Evolutionary conservation across 1,139 yeast genomes (phyloP).

Genomic region (Saccharomyces pastorianus): DNA sequence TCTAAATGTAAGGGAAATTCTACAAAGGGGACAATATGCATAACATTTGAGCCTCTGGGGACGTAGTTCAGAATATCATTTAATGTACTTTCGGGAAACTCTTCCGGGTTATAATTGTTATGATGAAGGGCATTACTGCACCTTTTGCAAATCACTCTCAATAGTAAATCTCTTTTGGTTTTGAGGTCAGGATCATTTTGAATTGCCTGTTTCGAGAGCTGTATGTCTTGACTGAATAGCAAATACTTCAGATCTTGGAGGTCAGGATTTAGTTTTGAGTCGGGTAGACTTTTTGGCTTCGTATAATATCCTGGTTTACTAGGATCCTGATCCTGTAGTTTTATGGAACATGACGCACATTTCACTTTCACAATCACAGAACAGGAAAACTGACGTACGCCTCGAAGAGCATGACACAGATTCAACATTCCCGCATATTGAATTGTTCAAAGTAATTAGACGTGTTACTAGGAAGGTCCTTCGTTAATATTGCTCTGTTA

Average conservation of each 20-base stretch:
- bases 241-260: conserved; percentile 26
- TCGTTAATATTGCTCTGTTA: background rate
- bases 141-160: conserved; percentile 38
- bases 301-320: conserved; percentile 39
- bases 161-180: background rate
- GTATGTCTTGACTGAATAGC: conserved; percentile 27
- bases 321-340: conserved; percentile 38
- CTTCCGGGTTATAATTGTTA: conserved; percentile 34
- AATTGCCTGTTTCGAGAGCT: conserved; percentile 15
- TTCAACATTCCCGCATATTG: background rate
- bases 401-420: background rate
- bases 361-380: conserved; percentile 8
- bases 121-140: conserved; percentile 47
- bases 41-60: conserved; percentile 44
- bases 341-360: conserved; percentile 46
- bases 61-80: conserved; percentile 36
- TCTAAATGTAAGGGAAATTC: conserved; percentile 64
- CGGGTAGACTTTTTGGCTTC: conserved; percentile 17
- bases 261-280: conserved; percentile 4
- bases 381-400: conserved; percentile 4
- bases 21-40: conserved; percentile 54
- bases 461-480: background rate
- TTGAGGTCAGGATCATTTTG: background rate
- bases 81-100: conserved; percentile 35
- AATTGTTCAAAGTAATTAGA: background rate